Conservation (phyloP, 2,329 filamentous ascomycete genomes). For the Diaporthe australafricana region DNA sequence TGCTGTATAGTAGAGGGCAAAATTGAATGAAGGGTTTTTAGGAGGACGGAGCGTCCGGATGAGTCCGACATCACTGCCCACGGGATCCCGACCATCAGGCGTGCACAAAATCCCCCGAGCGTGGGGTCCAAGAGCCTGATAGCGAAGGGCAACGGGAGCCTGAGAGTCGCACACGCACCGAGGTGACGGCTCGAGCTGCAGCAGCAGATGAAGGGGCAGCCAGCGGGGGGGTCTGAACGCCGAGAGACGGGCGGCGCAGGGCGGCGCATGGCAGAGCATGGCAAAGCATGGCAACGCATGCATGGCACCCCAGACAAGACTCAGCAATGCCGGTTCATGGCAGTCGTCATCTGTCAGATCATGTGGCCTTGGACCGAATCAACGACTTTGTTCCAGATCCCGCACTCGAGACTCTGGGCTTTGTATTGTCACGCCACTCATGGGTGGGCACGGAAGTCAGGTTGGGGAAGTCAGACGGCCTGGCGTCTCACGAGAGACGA, state of each 20-base stretch:
- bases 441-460: slow-evolving; percentile 24
- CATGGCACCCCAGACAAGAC: neutral
- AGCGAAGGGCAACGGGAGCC: neutral
- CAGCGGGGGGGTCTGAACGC: neutral
- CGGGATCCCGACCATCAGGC: neutral
- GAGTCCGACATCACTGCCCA: neutral
- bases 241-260: neutral
- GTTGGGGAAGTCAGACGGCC: slow-evolving; percentile 27
- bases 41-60: slow-evolving; percentile 4
- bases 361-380: slow-evolving; percentile 6
- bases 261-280: neutral
- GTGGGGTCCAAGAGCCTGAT: slow-evolving; percentile 7
- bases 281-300: neutral
- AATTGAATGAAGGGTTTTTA: neutral
- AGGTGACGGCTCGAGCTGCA: slow-evolving; percentile 17
- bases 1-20: neutral
- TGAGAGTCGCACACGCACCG: neutral
- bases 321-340: slow-evolving; percentile 21
- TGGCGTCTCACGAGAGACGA: slow-evolving; percentile 24
- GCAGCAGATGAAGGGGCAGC: slow-evolving; percentile 19
- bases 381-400: neutral
- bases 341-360: slow-evolving; percentile 24
- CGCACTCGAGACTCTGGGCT: slow-evolving; percentile 6
- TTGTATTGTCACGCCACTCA: slow-evolving; percentile 8
- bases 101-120: slow-evolving; percentile 1